phyloP scores from a whole-genome alignment of 768 basidiomycete species.

The Cystobasidium tubakii region DNA sequence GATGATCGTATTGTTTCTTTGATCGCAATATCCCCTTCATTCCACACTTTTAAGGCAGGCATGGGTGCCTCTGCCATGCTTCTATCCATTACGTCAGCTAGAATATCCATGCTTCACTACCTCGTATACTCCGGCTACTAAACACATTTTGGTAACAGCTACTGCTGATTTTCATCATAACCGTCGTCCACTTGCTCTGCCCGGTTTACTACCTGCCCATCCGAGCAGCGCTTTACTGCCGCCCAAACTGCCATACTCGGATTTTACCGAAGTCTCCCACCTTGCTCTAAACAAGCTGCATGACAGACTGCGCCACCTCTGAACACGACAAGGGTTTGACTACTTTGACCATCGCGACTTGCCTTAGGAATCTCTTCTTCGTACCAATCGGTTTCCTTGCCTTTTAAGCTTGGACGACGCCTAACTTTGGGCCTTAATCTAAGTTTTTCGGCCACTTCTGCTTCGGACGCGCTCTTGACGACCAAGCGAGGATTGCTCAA shows the following conservation, averaged over 20 bases:
- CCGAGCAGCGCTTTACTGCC: too few relatives aligned
- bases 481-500: background rate
- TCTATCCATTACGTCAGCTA: too few relatives aligned
- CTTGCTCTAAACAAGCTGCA: slow-evolving; percentile 24
- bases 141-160: too few relatives aligned
- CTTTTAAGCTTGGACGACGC: slow-evolving; percentile 35
- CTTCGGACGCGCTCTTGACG: background rate
- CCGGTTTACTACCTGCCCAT: too few relatives aligned
- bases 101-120: too few relatives aligned
- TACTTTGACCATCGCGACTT: background rate
- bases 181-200: too few relatives aligned
- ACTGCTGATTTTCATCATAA: too few relatives aligned
- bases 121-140: too few relatives aligned
- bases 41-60: too few relatives aligned
- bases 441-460: background rate
- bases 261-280: background rate
- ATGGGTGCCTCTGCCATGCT: too few relatives aligned
- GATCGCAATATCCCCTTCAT: too few relatives aligned
- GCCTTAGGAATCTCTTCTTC: slow-evolving; percentile 13
- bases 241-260: too few relatives aligned
- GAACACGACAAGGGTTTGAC: slow-evolving; percentile 22
- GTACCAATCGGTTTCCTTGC: slow-evolving; percentile 37
- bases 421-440: slow-evolving; percentile 21
- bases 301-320: slow-evolving; percentile 30
- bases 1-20: background rate